Percentiles rank a stretch among this genome's conserved stretches.
These are phyloP conservation scores for Ogataea thermomethanolica DNA, from an alignment of 805 yeast species.

Conservation along the genomic window DNA sequence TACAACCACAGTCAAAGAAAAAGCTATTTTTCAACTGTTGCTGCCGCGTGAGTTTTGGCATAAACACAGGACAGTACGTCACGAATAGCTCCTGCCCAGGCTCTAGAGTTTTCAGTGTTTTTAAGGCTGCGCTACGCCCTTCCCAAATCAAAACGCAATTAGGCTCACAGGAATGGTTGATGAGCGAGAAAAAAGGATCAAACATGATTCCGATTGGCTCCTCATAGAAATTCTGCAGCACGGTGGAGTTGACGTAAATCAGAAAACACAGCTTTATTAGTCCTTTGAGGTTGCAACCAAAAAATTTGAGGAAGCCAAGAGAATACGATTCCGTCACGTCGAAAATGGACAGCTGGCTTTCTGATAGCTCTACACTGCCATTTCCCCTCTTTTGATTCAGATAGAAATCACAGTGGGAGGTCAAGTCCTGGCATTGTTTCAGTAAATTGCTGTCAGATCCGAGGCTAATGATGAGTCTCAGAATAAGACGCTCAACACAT, in stretches of 20 bases:
- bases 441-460: constrained; percentile 5
- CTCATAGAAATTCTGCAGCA: constrained; percentile 24
- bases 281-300: constrained; percentile 17
- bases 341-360: constrained; percentile 15
- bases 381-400: constrained; percentile 2
- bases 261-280: constrained; percentile 17
- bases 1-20: constrained; percentile 36
- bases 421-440: constrained; percentile 18
- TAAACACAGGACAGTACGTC: constrained; percentile 28
- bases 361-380: background rate
- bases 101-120: constrained; percentile 20
- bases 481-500: constrained; percentile 13
- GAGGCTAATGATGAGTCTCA: constrained; percentile 10
- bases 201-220: constrained; percentile 35
- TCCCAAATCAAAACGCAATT: constrained; percentile 29
- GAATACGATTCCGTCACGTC: constrained; percentile 14
- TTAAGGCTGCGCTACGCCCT: constrained; percentile 18
- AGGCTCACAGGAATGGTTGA: constrained; percentile 42
- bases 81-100: constrained; percentile 30
- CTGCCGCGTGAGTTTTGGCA: constrained; percentile 32
- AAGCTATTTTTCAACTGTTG: constrained; percentile 29
- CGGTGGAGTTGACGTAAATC: constrained; percentile 32
- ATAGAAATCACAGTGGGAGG: constrained; percentile 22
- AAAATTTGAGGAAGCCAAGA: constrained; percentile 14
- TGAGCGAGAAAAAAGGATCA: constrained; percentile 36